Evolutionary conservation across 164 flowering plant genomes (phyloP), one percentile per base, ranked within the genome.

Genomic region (Annona squamosa): DNA sequence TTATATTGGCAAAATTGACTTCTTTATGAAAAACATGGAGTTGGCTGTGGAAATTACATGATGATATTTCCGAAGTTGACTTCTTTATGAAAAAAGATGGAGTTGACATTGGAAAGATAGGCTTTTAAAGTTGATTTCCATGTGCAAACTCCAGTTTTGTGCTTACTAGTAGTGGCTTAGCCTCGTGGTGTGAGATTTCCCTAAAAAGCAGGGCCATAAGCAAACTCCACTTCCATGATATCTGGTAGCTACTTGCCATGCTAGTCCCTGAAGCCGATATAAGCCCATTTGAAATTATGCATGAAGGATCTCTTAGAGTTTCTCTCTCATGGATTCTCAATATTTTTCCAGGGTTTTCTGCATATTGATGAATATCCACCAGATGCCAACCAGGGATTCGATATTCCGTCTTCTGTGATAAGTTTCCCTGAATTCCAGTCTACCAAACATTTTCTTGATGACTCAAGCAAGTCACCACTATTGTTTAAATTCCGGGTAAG

Each of bases 381-480:
- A 69, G 99, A 93, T 87, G 99, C 99, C 47, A 90, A 91, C 81
- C 98, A 93, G 81, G 98, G 99, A 73, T 95, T 91, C 76, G 99
- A 95, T 85, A 88, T 95, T 74, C 99, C 98, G 70, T 88, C 99
- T 46, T 96, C 99, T 74, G 75, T 92, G 17, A 81, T 95, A 77
- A 87, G 87, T 78, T 95, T 88, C 79, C 88, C 94, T 3, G 83
- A 85, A 77, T 86, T 87, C 78, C 79, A 79, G 72, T 73, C 92
- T 63, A 83, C 86, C 74, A 71, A 74, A 71, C 47, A 73, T 73
- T 88, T 85, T 75, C 71, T 57, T 45, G 67, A 77, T 67, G 86
- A 84, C 13, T 76, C 82, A 69, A 76, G 76, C 48, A 76, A 65
- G 65, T 72, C 71, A 46, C 83, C 90, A 13, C 88, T 92, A 4